Evolutionary conservation across 176 grass and related monocot genomes (phyloP), one percentile per base, ranked within the genome.

Genomic region (Elaeis guineensis): DNA sequence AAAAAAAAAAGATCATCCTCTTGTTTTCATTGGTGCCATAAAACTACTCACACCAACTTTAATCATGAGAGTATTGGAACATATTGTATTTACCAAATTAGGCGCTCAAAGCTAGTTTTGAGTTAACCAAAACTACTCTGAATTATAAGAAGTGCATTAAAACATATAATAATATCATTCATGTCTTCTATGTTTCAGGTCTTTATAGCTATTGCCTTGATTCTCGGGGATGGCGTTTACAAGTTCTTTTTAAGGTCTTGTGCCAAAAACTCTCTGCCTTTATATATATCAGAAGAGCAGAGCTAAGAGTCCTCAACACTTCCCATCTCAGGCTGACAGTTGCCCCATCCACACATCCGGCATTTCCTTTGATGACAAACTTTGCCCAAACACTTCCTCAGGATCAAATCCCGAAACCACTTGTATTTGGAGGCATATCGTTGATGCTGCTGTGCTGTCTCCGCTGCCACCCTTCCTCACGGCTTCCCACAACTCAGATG

Each of bases 181-280:
- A 65, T 51, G n/a, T 4, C 21, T 50, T 64, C 54, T 58, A n/a
- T 57, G 16, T 58, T 55, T 57, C 44, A 90, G 75, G 78, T 87
- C 44, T 93, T 93, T 75, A 78, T 93, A 70, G 82, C 89, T 21
- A 87, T 87, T 20, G 62, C 80, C 0, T 64, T 87, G 7, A 87
- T 93, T 70, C 80, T 93, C 23, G 89, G 84, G 61, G 83, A 93
- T 65, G 89, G 80, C 55, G 77, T 93, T 3, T 93, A 87, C 67
- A 87, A 87, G 52, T 93, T 93, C 64, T 24, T 93, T 24, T 87
- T 25, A 93, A 93, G 74, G 83, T 84, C 6, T 59, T 93, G 58
- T 69, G 69, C 1, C 62, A 55, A 21, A 84, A 80, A 0, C 32
- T 78, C 18, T 55, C 63, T 0, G 84, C 71, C 51, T 69, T 93